Evolutionary conservation across 345 rosid species (phyloP).

Genomic region (Rhizophora mangle): DNA sequence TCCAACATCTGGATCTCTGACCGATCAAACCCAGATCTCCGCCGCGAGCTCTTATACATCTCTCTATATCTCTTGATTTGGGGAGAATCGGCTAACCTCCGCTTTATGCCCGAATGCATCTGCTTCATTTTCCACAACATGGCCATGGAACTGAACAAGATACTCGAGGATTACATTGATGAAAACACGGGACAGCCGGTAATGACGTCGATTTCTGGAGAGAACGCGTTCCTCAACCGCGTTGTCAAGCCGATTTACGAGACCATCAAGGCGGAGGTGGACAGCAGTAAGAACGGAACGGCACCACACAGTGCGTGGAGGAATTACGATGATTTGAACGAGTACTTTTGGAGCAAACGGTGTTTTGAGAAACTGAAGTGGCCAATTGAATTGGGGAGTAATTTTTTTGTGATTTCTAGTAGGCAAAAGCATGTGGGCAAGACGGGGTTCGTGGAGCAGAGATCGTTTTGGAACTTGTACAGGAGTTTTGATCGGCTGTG

Average conservation of each 20-base stretch:
- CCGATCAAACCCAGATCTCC: constrained; percentile 46
- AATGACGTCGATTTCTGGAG: constrained; percentile 71
- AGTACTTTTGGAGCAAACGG: constrained; percentile 94
- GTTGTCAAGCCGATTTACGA: constrained; percentile 84
- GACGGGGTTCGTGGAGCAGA: constrained; percentile 95
- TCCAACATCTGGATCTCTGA: constrained; percentile 93
- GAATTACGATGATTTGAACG: constrained; percentile 89
- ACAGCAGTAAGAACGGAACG: constrained; percentile 80
- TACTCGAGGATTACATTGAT: constrained; percentile 73
- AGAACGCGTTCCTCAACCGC: constrained; percentile 60
- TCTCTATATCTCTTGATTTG: constrained; percentile 72
- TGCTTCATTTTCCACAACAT: constrained; percentile 84
- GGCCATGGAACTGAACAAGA: constrained; percentile 89
- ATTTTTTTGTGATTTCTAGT: constrained; percentile 61
- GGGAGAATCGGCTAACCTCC: constrained; percentile 87
- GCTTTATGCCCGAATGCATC: constrained; percentile 87
- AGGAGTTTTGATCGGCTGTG: constrained; percentile 91
- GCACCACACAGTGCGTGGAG: constrained; percentile 93
- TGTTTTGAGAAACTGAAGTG: constrained; percentile 81
- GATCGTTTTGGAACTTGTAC: constrained; percentile 79
- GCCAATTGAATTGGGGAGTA: constrained; percentile 75
- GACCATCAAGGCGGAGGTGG: constrained; percentile 74
- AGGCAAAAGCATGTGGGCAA: constrained; percentile 68
- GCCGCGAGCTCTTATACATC: constrained; percentile 68
- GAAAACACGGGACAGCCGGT: constrained; percentile 88